Evolutionary conservation across 2,329 filamentous ascomycete genomes (phyloP).

Genomic region (Scolecobasidium constrictum): DNA sequence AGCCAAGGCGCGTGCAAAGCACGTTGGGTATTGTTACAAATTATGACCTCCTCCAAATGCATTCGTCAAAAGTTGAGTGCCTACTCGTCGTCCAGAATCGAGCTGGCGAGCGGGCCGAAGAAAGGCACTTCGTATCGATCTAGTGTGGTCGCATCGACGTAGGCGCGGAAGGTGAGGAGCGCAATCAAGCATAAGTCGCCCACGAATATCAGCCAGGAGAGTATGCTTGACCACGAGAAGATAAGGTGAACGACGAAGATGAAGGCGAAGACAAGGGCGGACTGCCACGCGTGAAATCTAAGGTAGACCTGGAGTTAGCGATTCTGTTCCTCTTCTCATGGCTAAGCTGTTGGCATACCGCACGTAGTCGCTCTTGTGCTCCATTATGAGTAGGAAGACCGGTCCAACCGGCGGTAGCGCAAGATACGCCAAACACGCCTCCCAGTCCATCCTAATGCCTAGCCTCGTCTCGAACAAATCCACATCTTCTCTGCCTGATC

Average conservation of each 20-base stretch:
- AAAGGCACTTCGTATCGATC: slow-evolving; percentile 74
- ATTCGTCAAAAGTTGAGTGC: too few relatives aligned
- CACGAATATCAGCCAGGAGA: slow-evolving; percentile 75
- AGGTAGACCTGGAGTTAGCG: not conserved
- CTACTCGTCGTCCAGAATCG: slow-evolving; percentile 87
- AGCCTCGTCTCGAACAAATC: slow-evolving; percentile 78
- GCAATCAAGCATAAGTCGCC: slow-evolving; percentile 66
- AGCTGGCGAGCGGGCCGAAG: slow-evolving; percentile 74
- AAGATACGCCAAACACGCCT: slow-evolving; percentile 84
- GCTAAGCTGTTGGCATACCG: slow-evolving; percentile 44
- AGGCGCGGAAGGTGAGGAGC: slow-evolving; percentile 68
- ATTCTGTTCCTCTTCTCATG: not conserved
- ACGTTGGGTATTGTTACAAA: too few relatives aligned
- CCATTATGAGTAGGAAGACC: slow-evolving; percentile 71
- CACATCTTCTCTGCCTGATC: slow-evolving; percentile 55
- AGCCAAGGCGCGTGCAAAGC: too few relatives aligned
- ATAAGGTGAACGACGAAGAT: slow-evolving; percentile 68
- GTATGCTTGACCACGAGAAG: slow-evolving; percentile 71
- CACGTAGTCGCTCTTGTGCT: slow-evolving; percentile 96
- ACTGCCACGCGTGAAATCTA: slow-evolving; percentile 96
- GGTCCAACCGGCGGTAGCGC: slow-evolving; percentile 75
- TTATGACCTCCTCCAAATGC: too few relatives aligned
- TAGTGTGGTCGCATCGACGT: slow-evolving; percentile 63
- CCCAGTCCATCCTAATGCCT: slow-evolving; percentile 75
- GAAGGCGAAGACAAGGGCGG: slow-evolving; percentile 67